These are phyloP conservation scores for Eimeria sp. DNA, from an alignment of 169 alveolate genomes.

Conservation along the genomic window DNA sequence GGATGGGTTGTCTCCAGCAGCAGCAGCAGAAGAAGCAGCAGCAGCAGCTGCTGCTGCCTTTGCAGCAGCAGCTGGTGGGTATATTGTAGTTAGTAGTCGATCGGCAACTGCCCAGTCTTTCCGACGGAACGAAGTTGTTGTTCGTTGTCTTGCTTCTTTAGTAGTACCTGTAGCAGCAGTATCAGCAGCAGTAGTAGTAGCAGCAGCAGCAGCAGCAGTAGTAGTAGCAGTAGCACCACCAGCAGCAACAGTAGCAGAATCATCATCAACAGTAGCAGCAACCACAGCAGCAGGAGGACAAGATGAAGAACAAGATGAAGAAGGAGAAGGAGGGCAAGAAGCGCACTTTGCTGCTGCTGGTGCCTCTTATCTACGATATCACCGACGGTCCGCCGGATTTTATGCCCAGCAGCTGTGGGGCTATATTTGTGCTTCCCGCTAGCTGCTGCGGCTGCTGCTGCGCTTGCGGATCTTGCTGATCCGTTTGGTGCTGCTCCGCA, in stretches of 20 bases:
- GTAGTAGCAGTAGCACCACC: not conserved
- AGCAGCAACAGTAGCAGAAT: not conserved
- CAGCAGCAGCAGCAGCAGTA: slow-evolving; percentile 18
- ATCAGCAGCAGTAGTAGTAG: not conserved
- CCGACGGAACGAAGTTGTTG: slow-evolving; percentile 16
- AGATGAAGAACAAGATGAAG: too few relatives aligned
- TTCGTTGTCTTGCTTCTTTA: slow-evolving; percentile 11
- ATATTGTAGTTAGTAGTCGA: not conserved
- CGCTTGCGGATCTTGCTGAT: not conserved
- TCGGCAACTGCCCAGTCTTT: not conserved
- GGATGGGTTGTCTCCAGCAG: too few relatives aligned
- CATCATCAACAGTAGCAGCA: not conserved
- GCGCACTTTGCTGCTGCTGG: too few relatives aligned
- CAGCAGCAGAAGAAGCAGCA: too few relatives aligned
- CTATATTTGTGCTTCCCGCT: not conserved
- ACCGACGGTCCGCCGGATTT: not conserved
- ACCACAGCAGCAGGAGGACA: not conserved
- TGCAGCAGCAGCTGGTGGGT: slow-evolving; percentile 11
- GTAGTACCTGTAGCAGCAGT: not conserved
- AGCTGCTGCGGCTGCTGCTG: slow-evolving; percentile 39
- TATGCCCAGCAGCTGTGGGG: slow-evolving; percentile 2
- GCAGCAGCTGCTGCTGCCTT: not conserved
- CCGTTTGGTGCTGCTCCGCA: not conserved
- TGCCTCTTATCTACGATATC: not conserved
- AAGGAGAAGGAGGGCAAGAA: not conserved